Evolutionary conservation across 345 rosid genomes (phyloP).

Genomic region (Murraya koenigii): DNA sequence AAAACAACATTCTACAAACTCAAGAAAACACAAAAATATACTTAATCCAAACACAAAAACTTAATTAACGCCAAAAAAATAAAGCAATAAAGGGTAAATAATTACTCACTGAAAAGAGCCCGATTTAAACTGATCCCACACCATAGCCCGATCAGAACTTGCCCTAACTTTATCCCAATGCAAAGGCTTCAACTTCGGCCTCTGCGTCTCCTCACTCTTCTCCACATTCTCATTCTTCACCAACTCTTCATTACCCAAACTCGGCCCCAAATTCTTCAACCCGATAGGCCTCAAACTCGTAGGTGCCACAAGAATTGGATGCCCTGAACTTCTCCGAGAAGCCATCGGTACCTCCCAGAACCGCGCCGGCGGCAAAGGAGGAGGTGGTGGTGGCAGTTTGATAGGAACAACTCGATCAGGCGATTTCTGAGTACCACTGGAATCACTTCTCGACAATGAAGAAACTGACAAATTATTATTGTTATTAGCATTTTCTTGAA

Average conservation of each 20-base stretch:
- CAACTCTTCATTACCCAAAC: conserved; percentile 17
- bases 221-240: conserved; percentile 29
- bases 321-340: conserved; percentile 19
- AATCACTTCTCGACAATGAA: conserved; percentile 21
- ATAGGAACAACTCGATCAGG: conserved; percentile 24
- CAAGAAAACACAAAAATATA: background rate
- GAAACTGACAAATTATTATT: conserved; percentile 12
- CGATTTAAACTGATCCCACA: conserved; percentile 91
- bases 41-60: background rate
- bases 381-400: conserved; percentile 77
- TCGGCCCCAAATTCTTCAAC: conserved; percentile 18
- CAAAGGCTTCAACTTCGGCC: conserved; percentile 83
- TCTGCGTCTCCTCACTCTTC: conserved; percentile 45
- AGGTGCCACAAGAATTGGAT: conserved; percentile 40
- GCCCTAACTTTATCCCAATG: conserved; percentile 99
- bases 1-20: conserved; percentile 17
- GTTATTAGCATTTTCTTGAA: conserved; percentile 33
- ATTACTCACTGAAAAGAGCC: conserved; percentile 90
- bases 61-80: background rate
- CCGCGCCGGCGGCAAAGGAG: conserved; percentile 59
- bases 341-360: conserved; percentile 51
- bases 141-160: conserved; percentile 85
- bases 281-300: conserved; percentile 34
- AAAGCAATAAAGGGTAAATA: background rate
- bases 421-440: conserved; percentile 16